Evolutionary conservation across 2,329 filamentous ascomycete species (phyloP).

Genomic region (Capronia epimyces): DNA sequence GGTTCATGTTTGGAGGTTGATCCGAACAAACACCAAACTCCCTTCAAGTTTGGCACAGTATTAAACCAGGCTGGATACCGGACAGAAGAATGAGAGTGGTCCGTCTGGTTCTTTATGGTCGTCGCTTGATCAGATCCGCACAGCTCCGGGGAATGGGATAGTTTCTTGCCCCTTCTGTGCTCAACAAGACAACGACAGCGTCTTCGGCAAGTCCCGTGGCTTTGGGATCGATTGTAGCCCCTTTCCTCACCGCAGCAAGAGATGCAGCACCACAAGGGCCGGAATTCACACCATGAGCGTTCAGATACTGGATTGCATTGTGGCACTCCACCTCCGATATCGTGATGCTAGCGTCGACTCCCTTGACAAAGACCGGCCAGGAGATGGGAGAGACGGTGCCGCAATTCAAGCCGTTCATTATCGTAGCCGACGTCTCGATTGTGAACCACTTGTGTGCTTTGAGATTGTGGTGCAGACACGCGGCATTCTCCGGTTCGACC

Average conservation of each 20-base stretch:
- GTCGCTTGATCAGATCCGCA: neutral
- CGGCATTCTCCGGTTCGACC: slow-evolving; percentile 64
- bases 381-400: slow-evolving; percentile 62
- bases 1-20: no score
- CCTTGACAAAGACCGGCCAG: slow-evolving; percentile 55
- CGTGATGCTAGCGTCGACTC: slow-evolving; percentile 56
- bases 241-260: slow-evolving; percentile 50
- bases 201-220: slow-evolving; percentile 40
- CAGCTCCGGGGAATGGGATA: slow-evolving; percentile 44
- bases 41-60: no score
- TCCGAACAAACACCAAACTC: no score
- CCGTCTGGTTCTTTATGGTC: neutral
- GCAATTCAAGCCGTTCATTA: slow-evolving; percentile 71
- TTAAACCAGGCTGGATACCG: no score
- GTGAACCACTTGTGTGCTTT: slow-evolving; percentile 44
- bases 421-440: slow-evolving; percentile 56
- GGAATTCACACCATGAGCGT: slow-evolving; percentile 42
- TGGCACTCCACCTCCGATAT: slow-evolving; percentile 62
- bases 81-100: no score
- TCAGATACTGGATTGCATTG: slow-evolving; percentile 51
- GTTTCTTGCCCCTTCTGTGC: slow-evolving; percentile 58
- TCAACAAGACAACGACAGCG: slow-evolving; percentile 60
- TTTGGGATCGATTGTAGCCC: slow-evolving; percentile 36
- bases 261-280: slow-evolving; percentile 61
- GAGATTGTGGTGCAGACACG: slow-evolving; percentile 49